Base-by-base conservation (phyloP, 1,284 basidiomycete species). In the Boletus sp. region DNA sequence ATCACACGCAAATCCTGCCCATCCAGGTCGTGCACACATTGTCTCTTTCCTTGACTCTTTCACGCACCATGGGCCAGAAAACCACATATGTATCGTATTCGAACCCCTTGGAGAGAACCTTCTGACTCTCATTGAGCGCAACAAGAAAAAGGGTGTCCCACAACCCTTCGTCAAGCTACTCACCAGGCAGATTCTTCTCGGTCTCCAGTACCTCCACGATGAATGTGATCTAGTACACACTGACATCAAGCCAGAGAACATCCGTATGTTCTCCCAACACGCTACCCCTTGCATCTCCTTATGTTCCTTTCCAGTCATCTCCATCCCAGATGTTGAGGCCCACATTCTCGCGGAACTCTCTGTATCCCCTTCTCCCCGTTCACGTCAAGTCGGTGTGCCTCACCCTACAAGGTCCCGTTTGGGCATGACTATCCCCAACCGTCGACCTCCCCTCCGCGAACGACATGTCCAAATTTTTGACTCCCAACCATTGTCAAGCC, bases 211-310 rank as follows among this genome's bases (percentile, higher is more conserved):
- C 68, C 80, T 94, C 44, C 91, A 94, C 58, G 87, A 91, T 41
- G 88, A 91, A 67, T 94, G 91, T 67, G 87, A 90, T 59, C 77
- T 92, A 29, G 88, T 92, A 29, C 88, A 90, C 61, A 89, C 87
- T 25, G 91, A 94, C 65, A 88, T 94, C 56, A 94, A 94, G 68
- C 91, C 91, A 46, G 91, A 94, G 72, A 94, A 94, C 64, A 93
- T 94, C 54, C 75, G 92, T 61, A 52, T 36, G 60, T 49, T 13
- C 19, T 34, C 34, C 8, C 17, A 35, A 10, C 32, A 17, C 13
- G 23, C 29, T 13, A 1, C 22, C 79, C 44, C 45, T 19, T 44
- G 43, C 54, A 47, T 49, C 48, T 41, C 40, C 50, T 53, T 17
- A 56, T 14, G 0, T 39, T 44, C 45, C 46, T 34, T 41, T 46